These are phyloP conservation scores for Niveomyces coronatus DNA, from an alignment of 2,329 filamentous ascomycete genomes.

Conservation along the genomic window DNA sequence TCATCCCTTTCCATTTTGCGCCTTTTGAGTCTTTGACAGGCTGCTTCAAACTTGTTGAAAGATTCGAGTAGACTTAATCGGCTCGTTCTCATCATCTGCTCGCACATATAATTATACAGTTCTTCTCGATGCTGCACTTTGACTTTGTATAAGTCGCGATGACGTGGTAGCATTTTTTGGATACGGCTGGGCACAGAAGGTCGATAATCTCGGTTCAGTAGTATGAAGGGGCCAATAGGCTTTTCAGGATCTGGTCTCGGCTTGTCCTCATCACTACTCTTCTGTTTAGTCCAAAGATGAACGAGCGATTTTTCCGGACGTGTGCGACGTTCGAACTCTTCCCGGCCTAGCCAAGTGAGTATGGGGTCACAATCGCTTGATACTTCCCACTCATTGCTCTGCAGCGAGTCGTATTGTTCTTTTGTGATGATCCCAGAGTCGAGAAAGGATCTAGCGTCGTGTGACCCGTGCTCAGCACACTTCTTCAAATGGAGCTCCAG, in stretches of 20 bases:
- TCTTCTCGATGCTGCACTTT: slow-evolving; percentile 43
- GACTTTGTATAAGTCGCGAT: slow-evolving; percentile 50
- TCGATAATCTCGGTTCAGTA: slow-evolving; percentile 11
- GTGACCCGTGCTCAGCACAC: neutral
- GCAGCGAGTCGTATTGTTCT: slow-evolving; percentile 53
- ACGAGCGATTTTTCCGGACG: neutral
- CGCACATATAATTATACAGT: slow-evolving; percentile 57
- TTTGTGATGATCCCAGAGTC: slow-evolving; percentile 42
- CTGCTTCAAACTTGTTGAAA: slow-evolving; percentile 37
- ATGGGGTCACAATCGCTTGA: slow-evolving; percentile 6
- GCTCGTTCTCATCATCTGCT: slow-evolving; percentile 38
- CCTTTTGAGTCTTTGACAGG: slow-evolving; percentile 42
- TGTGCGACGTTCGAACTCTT: neutral
- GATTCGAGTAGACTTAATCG: slow-evolving; percentile 35
- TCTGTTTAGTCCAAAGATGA: neutral
- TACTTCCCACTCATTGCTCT: slow-evolving; percentile 30
- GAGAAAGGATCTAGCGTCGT: neutral
- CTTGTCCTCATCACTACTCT: neutral
- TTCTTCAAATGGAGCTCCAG: slow-evolving; percentile 1
- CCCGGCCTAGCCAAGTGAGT: slow-evolving; percentile 13
- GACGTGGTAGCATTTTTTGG: slow-evolving; percentile 10
- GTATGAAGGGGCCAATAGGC: slow-evolving; percentile 3
- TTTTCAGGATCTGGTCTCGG: slow-evolving; percentile 1
- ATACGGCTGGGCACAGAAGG: slow-evolving; percentile 9
- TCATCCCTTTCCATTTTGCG: slow-evolving; percentile 50